Percentiles rank a stretch among this genome's conserved stretches.
These are phyloP conservation scores for Craterostigma plantagineum DNA, from an alignment of 257 asterid genomes.

Conservation along the genomic window DNA sequence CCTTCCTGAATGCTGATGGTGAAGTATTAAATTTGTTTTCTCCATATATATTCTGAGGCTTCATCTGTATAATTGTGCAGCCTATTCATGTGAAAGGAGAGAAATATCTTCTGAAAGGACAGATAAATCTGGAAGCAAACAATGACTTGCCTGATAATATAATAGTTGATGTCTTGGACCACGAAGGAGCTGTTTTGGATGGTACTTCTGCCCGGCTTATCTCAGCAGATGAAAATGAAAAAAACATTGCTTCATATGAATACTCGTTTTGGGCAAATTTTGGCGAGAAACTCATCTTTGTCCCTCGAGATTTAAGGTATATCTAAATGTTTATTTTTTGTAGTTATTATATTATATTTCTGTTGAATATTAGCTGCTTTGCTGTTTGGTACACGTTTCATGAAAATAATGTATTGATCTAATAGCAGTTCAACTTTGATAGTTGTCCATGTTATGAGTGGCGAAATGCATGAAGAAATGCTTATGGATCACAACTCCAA, in stretches of 20 bases:
- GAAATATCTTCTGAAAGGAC: constrained; percentile 72
- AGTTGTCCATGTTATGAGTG: too few species aligned
- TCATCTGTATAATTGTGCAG: constrained; percentile 31
- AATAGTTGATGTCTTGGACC: constrained; percentile 40
- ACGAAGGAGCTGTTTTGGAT: constrained; percentile 33
- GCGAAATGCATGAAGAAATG: too few species aligned
- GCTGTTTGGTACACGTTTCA: too few species aligned
- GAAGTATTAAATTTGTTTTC: constrained; percentile 1
- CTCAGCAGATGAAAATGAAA: constrained; percentile 27
- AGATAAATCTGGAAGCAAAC: constrained; percentile 30
- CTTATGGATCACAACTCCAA: too few species aligned
- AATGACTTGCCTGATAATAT: constrained; percentile 40
- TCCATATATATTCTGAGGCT: constrained; percentile 3
- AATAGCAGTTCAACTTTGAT: too few species aligned
- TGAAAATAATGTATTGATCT: too few species aligned
- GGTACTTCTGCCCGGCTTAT: constrained; percentile 30
- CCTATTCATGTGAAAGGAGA: constrained; percentile 74
- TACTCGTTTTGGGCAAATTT: constrained; percentile 71
- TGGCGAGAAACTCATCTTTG: constrained; percentile 45
- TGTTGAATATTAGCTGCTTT: too few species aligned
- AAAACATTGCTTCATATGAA: constrained; percentile 29
- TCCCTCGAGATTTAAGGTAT: constrained; percentile 72
- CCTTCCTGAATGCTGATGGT: constrained; percentile 2
- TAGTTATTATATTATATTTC: too few species aligned
- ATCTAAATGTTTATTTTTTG: constrained; percentile 1